Conservation (phyloP, 352 stramenopile genomes). For the Saprolegnia diclina region DNA sequence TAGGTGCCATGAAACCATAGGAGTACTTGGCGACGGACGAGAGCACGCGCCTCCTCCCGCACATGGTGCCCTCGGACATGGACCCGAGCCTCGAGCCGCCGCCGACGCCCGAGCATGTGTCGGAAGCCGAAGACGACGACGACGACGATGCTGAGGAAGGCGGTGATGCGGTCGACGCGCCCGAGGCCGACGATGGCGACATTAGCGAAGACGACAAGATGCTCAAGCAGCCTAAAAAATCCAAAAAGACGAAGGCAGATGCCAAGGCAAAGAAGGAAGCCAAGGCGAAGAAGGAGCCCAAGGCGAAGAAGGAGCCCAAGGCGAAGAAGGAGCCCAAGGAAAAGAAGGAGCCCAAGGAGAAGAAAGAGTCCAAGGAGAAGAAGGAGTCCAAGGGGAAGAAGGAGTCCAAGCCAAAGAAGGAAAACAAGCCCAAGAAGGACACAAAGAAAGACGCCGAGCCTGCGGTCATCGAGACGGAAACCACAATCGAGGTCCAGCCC, state of each 20-base stretch:
- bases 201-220: conserved; percentile 29
- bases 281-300: conserved; percentile 23
- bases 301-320: conserved; percentile 25
- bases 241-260: conserved; percentile 30
- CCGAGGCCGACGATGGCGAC: conserved; percentile 30
- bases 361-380: conserved; percentile 29
- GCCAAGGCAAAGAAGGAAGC: conserved; percentile 26
- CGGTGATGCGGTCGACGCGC: conserved; percentile 18
- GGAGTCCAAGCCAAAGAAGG: conserved; percentile 13
- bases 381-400: conserved; percentile 36
- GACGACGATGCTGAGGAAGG: conserved; percentile 31
- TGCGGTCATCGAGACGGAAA: not conserved
- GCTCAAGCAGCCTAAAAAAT: conserved; percentile 28
- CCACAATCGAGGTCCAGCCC: too few relatives aligned
- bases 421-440: conserved; percentile 31
- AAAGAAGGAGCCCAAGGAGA: conserved; percentile 36
- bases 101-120: conserved; percentile 34
- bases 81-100: conserved; percentile 66
- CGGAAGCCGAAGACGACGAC: conserved; percentile 32
- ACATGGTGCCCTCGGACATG: conserved; percentile 79
- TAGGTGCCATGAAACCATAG: conserved; percentile 27
- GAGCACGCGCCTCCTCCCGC: conserved; percentile 60
- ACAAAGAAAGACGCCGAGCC: not conserved
- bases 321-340: conserved; percentile 34
- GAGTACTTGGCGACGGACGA: conserved; percentile 71